phyloP scores from a whole-genome alignment of 495 filamentous ascomycete species.

The Gamarada debralockiae region DNA sequence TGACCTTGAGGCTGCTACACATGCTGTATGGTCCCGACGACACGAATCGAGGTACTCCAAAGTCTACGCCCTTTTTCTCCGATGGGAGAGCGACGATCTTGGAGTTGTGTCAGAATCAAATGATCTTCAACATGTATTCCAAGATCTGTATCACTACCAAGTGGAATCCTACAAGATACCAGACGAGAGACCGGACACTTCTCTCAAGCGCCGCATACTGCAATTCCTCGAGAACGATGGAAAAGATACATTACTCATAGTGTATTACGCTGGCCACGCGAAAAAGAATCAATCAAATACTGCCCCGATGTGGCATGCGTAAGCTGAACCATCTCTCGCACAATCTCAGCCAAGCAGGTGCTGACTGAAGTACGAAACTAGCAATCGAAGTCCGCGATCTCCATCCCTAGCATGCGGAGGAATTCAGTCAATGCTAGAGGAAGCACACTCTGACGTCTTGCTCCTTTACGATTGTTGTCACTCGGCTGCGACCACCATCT shows the following conservation, averaged over 20 bases:
- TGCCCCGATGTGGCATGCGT: conserved; percentile 21
- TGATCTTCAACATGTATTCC: neutral
- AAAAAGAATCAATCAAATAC: conserved; percentile 8
- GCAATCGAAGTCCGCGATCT: conserved; percentile 13
- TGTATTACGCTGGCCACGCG: conserved; percentile 27
- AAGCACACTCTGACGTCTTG: conserved; percentile 24
- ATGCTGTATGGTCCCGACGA: neutral
- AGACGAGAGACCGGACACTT: neutral
- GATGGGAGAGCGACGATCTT: conserved; percentile 4
- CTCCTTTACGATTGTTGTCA: conserved; percentile 25
- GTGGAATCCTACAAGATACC: conserved; percentile 3
- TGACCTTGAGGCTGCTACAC: conserved; percentile 1
- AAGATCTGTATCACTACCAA: conserved; percentile 1
- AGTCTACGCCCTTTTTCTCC: neutral
- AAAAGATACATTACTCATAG: conserved; percentile 24
- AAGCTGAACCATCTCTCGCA: neutral
- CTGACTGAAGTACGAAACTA: too few relatives aligned
- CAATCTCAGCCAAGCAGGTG: too few relatives aligned
- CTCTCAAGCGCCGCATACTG: neutral
- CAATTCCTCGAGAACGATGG: neutral
- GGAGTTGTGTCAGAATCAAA: neutral
- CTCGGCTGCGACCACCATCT: neutral
- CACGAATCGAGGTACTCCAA: neutral
- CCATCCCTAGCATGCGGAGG: conserved; percentile 18
- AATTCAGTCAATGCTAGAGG: conserved; percentile 20